Base-by-base conservation (phyloP, 2,329 filamentous ascomycete species). In the Laburnicola sp. region DNA sequence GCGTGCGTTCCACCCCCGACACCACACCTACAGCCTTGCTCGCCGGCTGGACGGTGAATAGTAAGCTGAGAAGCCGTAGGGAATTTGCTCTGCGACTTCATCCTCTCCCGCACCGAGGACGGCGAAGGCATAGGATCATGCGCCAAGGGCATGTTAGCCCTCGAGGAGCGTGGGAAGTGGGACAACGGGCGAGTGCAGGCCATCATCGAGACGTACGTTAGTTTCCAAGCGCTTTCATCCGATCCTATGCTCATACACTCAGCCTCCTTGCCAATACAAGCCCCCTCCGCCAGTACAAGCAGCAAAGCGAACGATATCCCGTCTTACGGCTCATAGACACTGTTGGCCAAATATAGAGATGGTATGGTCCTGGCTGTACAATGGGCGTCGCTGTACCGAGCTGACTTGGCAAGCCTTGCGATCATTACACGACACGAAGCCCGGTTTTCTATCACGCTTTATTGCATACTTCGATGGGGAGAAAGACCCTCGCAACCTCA, bases 401-500 rank as follows among this genome's bases (percentile, higher is more conserved):
- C 59, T 62, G 49, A 62, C 32, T 26, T 25, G 10, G 53, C n/a
- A 54, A 58, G 61, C 60, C 10, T 49, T 72, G 75, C 66, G 73
- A 39, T 57, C 78, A 8, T 78, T 86, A 63, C 81, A 83, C 30
- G 78, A 84, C 42, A 55, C 63, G 16, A 64, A 58, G n/a, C 66
- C 68, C 6, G 78, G 82, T 51, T 86, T 86, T 57, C 72, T 87
- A 46, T 73, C 82, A 2, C 82, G 80, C 3, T 83, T 86, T 57
- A 82, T 85, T 45, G 78, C 85, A 49, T 80, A 87, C 54, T 85
- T 88, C 62, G 82, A 83, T 11, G 85, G 85, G 50, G 85, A 88
- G 67, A 87, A 87, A 62, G 85, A 88, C 57, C 85, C 85, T 0
- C 77, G 86, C 26, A 88, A 88, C 62, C 72, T 88, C 26, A 88